These are phyloP conservation scores for Colletotrichum paranaense DNA, from an alignment of 2,329 filamentous ascomycete genomes.

Conservation along the genomic window DNA sequence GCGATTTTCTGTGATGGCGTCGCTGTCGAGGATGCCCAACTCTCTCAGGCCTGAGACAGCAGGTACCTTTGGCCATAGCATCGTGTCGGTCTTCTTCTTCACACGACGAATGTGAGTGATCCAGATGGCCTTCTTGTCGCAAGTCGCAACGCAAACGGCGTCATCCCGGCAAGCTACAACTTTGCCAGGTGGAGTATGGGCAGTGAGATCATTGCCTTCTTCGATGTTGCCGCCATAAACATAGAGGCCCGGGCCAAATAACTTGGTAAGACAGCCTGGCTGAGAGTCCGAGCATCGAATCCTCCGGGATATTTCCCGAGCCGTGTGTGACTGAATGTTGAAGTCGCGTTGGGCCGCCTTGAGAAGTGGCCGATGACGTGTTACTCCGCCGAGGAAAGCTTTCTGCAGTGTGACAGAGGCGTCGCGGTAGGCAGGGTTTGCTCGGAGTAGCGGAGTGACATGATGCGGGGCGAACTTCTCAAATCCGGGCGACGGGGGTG, in stretches of 20 bases:
- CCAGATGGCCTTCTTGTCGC: slow-evolving; percentile 53
- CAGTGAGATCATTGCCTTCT: slow-evolving; percentile 38
- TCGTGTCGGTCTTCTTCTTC: slow-evolving; percentile 49
- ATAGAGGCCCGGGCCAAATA: slow-evolving; percentile 50
- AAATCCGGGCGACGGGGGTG: slow-evolving; percentile 33
- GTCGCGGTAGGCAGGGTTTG: slow-evolving; percentile 31
- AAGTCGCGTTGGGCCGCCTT: slow-evolving; percentile 52
- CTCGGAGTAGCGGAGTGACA: slow-evolving; percentile 35
- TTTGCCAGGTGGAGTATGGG: slow-evolving; percentile 37
- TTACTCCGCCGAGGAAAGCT: slow-evolving; percentile 50
- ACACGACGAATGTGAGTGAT: slow-evolving; percentile 52
- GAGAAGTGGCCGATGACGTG: slow-evolving; percentile 50
- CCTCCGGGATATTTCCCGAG: slow-evolving; percentile 52
- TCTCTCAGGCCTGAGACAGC: slow-evolving; percentile 47
- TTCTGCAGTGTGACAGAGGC: slow-evolving; percentile 46
- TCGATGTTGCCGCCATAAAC: slow-evolving; percentile 55
- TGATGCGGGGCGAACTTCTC: slow-evolving; percentile 23
- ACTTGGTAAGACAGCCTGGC: slow-evolving; percentile 50
- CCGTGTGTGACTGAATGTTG: slow-evolving; percentile 46
- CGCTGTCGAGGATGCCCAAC: slow-evolving; percentile 44
- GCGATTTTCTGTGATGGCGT: slow-evolving; percentile 30
- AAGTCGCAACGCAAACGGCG: slow-evolving; percentile 49
- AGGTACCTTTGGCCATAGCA: slow-evolving; percentile 54
- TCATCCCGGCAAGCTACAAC: slow-evolving; percentile 50
- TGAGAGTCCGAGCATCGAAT: slow-evolving; percentile 55